Base-by-base conservation (phyloP, 352 stramenopile genomes). In the Phytophthora syringae region DNA sequence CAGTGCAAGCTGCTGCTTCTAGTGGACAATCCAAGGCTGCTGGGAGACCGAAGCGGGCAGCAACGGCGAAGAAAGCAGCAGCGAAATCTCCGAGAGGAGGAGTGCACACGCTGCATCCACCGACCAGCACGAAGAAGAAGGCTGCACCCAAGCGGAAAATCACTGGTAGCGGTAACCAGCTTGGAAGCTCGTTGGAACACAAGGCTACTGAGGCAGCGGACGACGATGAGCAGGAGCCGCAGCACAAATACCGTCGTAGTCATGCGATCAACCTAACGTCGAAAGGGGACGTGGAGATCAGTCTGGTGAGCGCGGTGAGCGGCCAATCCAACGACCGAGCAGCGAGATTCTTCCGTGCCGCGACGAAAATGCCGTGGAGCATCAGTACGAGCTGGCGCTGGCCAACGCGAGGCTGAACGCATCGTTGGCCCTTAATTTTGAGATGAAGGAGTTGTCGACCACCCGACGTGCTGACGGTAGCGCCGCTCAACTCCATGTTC, bases 371-470 rank as follows among this genome's bases (percentile, higher is more conserved):
- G 88, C 88, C 18, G 82, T 96, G 6, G 82, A 90, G 24, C 74
- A 95, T 50, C 85, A 96, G 65, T 93, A 96, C 63, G 75, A 89
- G 51, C 71, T 90, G 44, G 84, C 78, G 10, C 52, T 93, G 18
- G 88, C 88, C 9, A 96, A 77, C 21, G 82, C 88, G 13, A 70
- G 88, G 2, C 64, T 96, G 24, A 88, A 89, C 13, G 88, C 86
- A 4, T 85, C 88, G 7, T 78, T 93, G 7, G 53, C 58, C 1
- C 70, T 70, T 16, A 76, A 83, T 39, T 95, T 90, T 70, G 77
- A 90, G 56, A 82, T 89, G 11, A 45, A 82, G 22, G 62, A 81
- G 16, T 43, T 84, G 15, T 51, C 52, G 16, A 76, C 56, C 16
- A 52, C 60, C 15, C 59, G 65, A 40, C 66, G 68, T 30, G 60